phyloP scores from a whole-genome alignment of 495 filamentous ascomycete species.

The Darksidea phi region DNA sequence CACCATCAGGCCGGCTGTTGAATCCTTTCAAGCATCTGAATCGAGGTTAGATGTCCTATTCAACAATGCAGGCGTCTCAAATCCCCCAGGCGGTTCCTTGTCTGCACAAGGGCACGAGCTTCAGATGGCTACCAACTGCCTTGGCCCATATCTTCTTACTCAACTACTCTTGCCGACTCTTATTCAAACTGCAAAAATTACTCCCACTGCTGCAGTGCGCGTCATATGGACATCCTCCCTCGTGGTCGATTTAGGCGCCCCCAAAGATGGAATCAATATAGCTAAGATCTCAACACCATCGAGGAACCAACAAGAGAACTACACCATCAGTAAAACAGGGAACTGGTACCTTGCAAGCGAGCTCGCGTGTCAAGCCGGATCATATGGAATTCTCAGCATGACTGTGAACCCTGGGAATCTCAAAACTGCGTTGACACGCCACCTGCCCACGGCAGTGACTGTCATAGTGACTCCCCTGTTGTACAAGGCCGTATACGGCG shows the following conservation, averaged over 20 bases:
- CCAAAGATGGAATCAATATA: not conserved
- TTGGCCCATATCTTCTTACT: constrained; percentile 44
- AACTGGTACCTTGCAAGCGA: constrained; percentile 40
- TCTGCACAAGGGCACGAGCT: constrained; percentile 46
- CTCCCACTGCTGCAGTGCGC: not conserved
- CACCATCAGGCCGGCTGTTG: constrained; percentile 50
- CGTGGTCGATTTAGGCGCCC: constrained; percentile 1
- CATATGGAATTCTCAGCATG: not conserved
- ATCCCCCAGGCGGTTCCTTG: constrained; percentile 36
- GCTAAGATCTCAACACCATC: not conserved
- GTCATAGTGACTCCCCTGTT: not conserved
- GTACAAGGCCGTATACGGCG: not conserved
- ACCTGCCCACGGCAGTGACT: not conserved
- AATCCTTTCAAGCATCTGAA: constrained; percentile 45
- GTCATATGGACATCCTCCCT: constrained; percentile 1
- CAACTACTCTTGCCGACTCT: constrained; percentile 41
- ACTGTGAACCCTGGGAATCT: not conserved
- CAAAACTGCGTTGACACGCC: not conserved
- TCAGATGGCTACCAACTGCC: constrained; percentile 46
- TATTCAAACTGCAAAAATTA: constrained; percentile 15
- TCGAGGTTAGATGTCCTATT: constrained; percentile 52
- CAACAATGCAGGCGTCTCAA: constrained; percentile 56
- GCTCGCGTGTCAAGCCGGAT: constrained; percentile 10
- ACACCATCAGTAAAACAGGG: constrained; percentile 16
- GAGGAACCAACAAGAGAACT: constrained; percentile 28